Base-by-base conservation (phyloP, 2,329 filamentous ascomycete genomes). In the Cladophialophora exuberans region DNA sequence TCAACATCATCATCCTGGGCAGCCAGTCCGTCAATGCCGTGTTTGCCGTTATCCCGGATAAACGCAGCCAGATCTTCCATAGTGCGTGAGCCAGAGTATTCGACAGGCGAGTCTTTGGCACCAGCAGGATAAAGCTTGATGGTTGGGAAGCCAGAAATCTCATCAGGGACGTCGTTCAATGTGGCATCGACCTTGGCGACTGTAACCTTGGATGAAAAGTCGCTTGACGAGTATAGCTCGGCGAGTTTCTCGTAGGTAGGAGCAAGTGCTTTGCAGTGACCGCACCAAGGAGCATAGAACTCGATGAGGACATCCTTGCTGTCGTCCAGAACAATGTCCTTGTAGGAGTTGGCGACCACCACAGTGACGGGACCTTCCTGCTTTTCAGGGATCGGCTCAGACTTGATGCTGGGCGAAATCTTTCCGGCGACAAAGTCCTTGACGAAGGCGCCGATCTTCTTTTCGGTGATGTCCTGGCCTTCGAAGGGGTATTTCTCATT, bases 61-160 rank as follows among this genome's bases (percentile, higher is more conserved):
- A 99, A 99, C 68, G 87, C 83, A 69, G 89, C 87, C 58, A 99
- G 84, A 72, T 97, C 94, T 79, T 96, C 90, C 53, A 97, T 79
- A 52, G 90, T 94, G 69, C 94, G 90, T 63, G 87, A 83, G 67
- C 94, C 94, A 63, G 81, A 83, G 84, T 97, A 99, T 66, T 90
- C 90, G 61, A 97, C 75, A 56, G 94, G 89, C 65, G 85, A 79
- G 69, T 83, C 81, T 86, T 99, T 99, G 76, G 83, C 82, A 69
- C 91, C 92, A 67, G 94, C 94, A 62, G 90, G 84, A 88, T 85
- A 99, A 65, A 99, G 84, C 84, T 97, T 97, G 84, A 99, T 97
- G 73, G 94, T 99, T 54, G 94, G 94, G 88, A 99, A 99, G 62
- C 94, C 94, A 75, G 90, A 84, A 70, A 99, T 90, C 79, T 96